Evolutionary conservation across 2,329 filamentous ascomycete genomes (phyloP).

Genomic region (Xylaria sp.): DNA sequence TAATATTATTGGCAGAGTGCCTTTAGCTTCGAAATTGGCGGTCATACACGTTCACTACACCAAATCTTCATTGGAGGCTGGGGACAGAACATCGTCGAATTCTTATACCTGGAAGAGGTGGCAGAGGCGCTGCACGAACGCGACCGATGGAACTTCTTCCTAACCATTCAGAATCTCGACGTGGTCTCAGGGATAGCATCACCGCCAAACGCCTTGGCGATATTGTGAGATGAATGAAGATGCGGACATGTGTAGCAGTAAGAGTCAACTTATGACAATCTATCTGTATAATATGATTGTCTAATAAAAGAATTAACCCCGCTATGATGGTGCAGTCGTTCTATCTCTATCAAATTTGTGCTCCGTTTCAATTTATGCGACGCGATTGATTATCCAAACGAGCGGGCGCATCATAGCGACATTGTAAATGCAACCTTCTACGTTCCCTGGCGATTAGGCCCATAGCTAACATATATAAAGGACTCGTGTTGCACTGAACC

Average conservation of each 20-base stretch:
- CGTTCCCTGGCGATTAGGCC: neutral
- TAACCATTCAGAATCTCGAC: conserved; percentile 33
- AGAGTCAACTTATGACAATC: neutral
- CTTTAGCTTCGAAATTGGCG: conserved; percentile 6
- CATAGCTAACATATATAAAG: neutral
- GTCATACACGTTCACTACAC: conserved; percentile 9
- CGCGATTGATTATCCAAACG: neutral
- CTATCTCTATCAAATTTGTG: conserved; percentile 15
- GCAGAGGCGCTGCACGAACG: conserved; percentile 8
- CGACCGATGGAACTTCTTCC: conserved; percentile 23
- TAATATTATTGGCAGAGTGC: conserved; percentile 10
- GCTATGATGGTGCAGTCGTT: neutral
- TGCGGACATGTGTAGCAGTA: neutral
- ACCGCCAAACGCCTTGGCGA: conserved; percentile 25
- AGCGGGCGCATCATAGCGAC: conserved; percentile 10
- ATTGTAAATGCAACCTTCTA: conserved; percentile 5
- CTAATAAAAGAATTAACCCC: neutral
- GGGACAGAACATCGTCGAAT: conserved; percentile 29
- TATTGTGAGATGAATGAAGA: conserved; percentile 13
- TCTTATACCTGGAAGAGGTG: conserved; percentile 21
- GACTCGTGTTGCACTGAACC: neutral
- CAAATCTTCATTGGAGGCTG: conserved; percentile 29
- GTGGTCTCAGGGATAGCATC: conserved; percentile 26
- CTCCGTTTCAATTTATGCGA: neutral
- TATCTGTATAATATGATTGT: neutral